Evolutionary conservation across 768 basidiomycete genomes (phyloP).

Genomic region (Tricholoma hemisulphureum): DNA sequence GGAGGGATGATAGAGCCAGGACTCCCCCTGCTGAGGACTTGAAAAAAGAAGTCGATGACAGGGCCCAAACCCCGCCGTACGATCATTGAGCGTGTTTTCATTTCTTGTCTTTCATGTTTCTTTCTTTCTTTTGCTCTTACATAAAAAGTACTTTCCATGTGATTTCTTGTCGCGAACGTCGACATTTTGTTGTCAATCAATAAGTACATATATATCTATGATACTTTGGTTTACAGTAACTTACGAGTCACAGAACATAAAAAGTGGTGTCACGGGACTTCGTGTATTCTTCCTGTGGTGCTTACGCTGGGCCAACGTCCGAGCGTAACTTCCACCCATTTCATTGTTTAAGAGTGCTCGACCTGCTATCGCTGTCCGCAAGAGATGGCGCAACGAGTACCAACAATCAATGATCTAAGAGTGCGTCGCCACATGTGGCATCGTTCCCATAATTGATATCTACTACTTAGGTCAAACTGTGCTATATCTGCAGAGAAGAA

Average conservation of each 20-base stretch:
- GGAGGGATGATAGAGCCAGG: conserved; percentile 43
- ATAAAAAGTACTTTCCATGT: conserved; percentile 8
- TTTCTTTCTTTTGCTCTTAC: background rate
- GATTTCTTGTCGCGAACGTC: conserved; percentile 5
- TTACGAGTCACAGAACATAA: too few species aligned
- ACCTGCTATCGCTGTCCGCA: background rate
- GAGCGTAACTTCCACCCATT: too few species aligned
- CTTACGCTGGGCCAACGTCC: too few species aligned
- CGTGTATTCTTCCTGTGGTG: background rate
- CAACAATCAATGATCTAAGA: conserved; percentile 29
- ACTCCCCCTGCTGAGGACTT: conserved; percentile 50
- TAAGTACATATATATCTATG: too few species aligned
- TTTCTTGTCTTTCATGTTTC: background rate
- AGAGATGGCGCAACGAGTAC: conserved; percentile 12
- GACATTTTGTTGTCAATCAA: too few species aligned
- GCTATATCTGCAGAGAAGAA: conserved; percentile 80
- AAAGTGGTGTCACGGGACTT: background rate
- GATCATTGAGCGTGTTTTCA: conserved; percentile 40
- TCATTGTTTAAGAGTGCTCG: too few species aligned
- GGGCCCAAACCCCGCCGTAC: conserved; percentile 59
- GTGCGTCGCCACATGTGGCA: conserved; percentile 13
- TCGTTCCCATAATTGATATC: background rate
- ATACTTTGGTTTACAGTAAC: too few species aligned
- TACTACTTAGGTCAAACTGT: conserved; percentile 57
- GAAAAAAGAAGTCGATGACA: conserved; percentile 47